Evolutionary conservation across 306 rosid genomes (phyloP), one percentile per base, ranked within the genome.

Genomic region (Prunus kanzakura): DNA sequence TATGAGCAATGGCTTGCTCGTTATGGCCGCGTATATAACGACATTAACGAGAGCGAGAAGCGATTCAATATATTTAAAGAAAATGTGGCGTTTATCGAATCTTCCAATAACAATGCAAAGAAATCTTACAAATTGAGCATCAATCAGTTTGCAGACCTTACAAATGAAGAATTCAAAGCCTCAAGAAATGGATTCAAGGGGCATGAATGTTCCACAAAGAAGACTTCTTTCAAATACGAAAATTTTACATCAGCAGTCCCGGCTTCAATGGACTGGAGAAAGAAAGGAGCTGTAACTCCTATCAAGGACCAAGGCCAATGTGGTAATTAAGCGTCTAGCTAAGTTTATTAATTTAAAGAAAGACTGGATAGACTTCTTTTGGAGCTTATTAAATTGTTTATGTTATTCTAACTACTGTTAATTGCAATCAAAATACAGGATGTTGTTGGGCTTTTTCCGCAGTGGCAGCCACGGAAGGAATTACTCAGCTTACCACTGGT

Each of bases 361-460:
- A 30, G 6, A 30, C 6, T 30, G 35, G 35, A 30, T 32, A 32
- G 35, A 4, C 6, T 32, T 32, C 35, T 32, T 32, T 32, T 32
- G 35, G 35, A 32, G 6, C 35, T 32, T 32, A 32, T 32, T 32
- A 4, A 32, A 32, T 32, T 32, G 35, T 32, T 32, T 32, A 32
- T 32, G 35, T 32, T 4, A 4, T 32, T 32, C 35, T 32, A 32
- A 25, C 27, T 25, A 25, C 27, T 25, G 27, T 25, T 25, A 25
- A 32, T 32, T 23, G 12, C 50, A 19, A 46, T 55, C 22, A 16
- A 27, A 14, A 64, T 64, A n/a, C 57, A 81, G 85, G 79, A 22
- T 75, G 83, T 62, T 77, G 83, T 3, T 77, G 87, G 86, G 89
- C 85, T 0, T 86, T 83, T 75, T 80, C 89, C 16, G 87, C 84